These are phyloP conservation scores for Aspergillus sp. DNA, from an alignment of 2,329 filamentous ascomycete species.

Conservation along the genomic window DNA sequence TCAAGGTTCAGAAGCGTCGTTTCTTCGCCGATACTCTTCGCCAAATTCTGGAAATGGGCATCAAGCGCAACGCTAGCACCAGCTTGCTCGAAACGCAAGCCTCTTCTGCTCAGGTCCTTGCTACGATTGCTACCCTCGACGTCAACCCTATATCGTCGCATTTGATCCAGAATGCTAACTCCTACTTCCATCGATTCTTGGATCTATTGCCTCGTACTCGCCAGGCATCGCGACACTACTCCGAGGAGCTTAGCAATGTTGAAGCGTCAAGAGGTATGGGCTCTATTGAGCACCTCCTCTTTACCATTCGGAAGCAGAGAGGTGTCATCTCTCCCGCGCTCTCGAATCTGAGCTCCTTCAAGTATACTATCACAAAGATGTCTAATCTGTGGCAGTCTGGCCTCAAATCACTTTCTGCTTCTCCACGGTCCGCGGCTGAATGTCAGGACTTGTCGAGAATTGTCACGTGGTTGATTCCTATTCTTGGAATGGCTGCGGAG, in stretches of 20 bases:
- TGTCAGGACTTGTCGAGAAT: conserved; percentile 20
- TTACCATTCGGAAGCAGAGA: conserved; percentile 39
- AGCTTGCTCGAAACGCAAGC: conserved; percentile 67
- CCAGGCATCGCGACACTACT: conserved; percentile 63
- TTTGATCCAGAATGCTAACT: conserved; percentile 48
- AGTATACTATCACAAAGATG: conserved; percentile 24
- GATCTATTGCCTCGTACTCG: conserved; percentile 66
- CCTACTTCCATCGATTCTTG: conserved; percentile 72
- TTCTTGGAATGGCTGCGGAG: conserved; percentile 57
- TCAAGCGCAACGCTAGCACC: conserved; percentile 72
- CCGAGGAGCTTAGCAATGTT: conserved; percentile 73
- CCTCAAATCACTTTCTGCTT: conserved; percentile 18
- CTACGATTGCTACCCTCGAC: conserved; percentile 44
- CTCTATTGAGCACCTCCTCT: conserved; percentile 77
- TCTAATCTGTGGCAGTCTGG: conserved; percentile 27
- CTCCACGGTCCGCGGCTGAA: conserved; percentile 11
- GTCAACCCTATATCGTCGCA: conserved; percentile 13
- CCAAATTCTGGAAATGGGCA: conserved; percentile 77
- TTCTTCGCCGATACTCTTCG: conserved; percentile 85
- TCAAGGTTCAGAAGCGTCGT: conserved; percentile 84
- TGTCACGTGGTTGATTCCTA: conserved; percentile 58
- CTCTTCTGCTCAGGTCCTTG: conserved; percentile 63
- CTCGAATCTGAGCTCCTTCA: conserved; percentile 23
- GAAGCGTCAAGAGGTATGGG: conserved; percentile 74
- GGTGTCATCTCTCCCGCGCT: conserved; percentile 27